Evolutionary conservation across 345 rosid species (phyloP), one percentile per base, ranked within the genome.

Genomic region (Linum trigynum): DNA sequence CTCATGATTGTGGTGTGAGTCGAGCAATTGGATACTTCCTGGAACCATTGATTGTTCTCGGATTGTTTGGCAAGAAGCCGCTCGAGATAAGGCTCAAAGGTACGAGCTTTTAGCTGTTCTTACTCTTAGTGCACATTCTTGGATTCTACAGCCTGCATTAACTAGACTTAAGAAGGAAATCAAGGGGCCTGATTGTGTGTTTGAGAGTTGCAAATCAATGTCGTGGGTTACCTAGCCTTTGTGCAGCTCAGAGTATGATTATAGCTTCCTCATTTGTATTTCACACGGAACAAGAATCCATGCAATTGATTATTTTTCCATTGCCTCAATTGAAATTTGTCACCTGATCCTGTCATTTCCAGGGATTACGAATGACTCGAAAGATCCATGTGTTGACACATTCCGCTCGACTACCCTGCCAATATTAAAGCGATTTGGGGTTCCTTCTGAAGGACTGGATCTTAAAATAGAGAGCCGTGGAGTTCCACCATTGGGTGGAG

Each of bases 301-400:
- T 23, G 32, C 32, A 23, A 23, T 23, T 23, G 32, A 23, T 23
- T 23, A 23, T 23, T 23, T 23, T 23, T 23, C 32, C 32, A 23
- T 23, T 23, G 32, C 32, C 32, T 23, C 32, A 23, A 23, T 23
- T 23, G 32, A 23, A 23, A 23, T 23, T 23, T 23, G 32, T 23
- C 32, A 23, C 32, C 32, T 23, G 32, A 23, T 23, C 32, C 1
- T 1, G 32, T 23, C 53, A 1, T 48, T 74, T 73, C 67, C 77
- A 94, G 97, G 97, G 70, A 80, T 91, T 70, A 89, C 98, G 39
- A 85, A 87, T 78, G 96, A 91, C 81, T 45, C 90, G 12, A 86
- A 69, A 73, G 98, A 95, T 65, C 90, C 89, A 11, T 82, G 76
- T 72, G 83, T 95, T 40, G 98, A 91, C 77, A 89, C 96, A 59